Conservation (phyloP, 805 yeast species). For the Lachancea cidri region DNA sequence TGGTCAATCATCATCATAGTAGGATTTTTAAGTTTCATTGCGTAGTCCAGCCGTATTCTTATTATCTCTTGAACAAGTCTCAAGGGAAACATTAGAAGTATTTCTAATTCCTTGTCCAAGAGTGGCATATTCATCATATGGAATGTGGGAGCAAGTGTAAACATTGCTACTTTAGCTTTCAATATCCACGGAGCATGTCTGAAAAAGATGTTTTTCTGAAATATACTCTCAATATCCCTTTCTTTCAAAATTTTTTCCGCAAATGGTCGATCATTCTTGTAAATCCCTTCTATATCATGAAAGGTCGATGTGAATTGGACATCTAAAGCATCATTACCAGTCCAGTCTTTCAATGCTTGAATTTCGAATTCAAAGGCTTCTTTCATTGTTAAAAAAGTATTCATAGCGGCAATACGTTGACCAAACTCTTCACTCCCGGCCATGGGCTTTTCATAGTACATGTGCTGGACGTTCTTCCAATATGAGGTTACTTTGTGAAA, state of each 20-base stretch:
- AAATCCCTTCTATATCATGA: constrained; percentile 33
- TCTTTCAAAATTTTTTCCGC: constrained; percentile 82
- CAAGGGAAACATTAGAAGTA: constrained; percentile 70
- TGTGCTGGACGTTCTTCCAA: constrained; percentile 75
- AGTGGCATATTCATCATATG: constrained; percentile 70
- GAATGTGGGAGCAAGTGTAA: constrained; percentile 56
- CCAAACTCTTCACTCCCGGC: constrained; percentile 61
- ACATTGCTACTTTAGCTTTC: constrained; percentile 69
- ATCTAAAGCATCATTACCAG: constrained; percentile 76
- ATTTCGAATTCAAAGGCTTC: constrained; percentile 61
- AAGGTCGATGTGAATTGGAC: constrained; percentile 32
- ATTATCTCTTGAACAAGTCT: constrained; percentile 75
- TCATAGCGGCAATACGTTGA: constrained; percentile 64
- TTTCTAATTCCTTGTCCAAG: constrained; percentile 57
- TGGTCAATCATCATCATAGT: constrained; percentile 96
- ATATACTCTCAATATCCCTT: constrained; percentile 66
- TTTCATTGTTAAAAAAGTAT: constrained; percentile 77
- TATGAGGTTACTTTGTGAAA: constrained; percentile 64
- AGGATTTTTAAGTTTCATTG: constrained; percentile 72
- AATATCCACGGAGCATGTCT: constrained; percentile 77
- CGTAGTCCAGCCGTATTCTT: constrained; percentile 66
- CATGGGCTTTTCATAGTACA: constrained; percentile 73
- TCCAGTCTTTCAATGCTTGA: constrained; percentile 64
- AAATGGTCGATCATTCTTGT: constrained; percentile 62
- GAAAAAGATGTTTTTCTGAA: constrained; percentile 60